Percentiles rank a stretch among this genome's conserved stretches.
These are phyloP conservation scores for Talaromyces liani DNA, from an alignment of 495 filamentous ascomycete species.

Conservation along the genomic window DNA sequence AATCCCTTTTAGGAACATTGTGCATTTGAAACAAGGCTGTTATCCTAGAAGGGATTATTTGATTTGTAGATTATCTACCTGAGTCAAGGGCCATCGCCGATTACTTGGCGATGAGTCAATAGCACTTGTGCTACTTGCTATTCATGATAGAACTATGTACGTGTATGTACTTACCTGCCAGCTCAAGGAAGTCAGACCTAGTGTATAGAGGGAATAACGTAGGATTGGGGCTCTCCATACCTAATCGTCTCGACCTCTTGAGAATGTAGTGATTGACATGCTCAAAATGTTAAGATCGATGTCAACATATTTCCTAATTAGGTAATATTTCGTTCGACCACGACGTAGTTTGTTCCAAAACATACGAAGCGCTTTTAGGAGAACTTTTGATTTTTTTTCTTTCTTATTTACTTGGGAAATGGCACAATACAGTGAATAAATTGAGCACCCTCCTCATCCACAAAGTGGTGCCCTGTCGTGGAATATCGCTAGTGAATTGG, in stretches of 20 bases:
- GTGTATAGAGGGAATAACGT: not conserved
- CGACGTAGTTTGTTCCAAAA: not conserved
- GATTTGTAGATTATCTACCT: not conserved
- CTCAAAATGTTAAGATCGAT: not conserved
- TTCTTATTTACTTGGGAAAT: not conserved
- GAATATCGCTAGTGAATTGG: not conserved
- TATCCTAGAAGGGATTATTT: not conserved
- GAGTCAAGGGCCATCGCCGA: not conserved
- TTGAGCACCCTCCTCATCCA: not conserved
- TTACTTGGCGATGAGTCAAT: not conserved
- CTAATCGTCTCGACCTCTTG: not conserved
- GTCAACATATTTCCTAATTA: not conserved
- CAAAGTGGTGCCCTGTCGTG: not conserved
- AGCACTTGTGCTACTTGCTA: not conserved
- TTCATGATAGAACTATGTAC: not conserved
- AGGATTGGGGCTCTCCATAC: not conserved
- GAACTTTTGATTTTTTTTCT: too few relatives aligned
- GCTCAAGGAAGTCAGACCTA: not conserved
- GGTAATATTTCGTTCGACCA: not conserved
- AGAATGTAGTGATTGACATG: not conserved
- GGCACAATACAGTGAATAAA: not conserved
- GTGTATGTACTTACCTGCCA: not conserved
- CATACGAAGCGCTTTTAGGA: not conserved
- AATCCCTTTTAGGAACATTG: not conserved
- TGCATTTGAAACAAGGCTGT: not conserved